Percentiles rank a stretch among this genome's conserved stretches.
phyloP scores from a whole-genome alignment of 2,329 filamentous ascomycete species.

The Exutisphaerella laricina region DNA sequence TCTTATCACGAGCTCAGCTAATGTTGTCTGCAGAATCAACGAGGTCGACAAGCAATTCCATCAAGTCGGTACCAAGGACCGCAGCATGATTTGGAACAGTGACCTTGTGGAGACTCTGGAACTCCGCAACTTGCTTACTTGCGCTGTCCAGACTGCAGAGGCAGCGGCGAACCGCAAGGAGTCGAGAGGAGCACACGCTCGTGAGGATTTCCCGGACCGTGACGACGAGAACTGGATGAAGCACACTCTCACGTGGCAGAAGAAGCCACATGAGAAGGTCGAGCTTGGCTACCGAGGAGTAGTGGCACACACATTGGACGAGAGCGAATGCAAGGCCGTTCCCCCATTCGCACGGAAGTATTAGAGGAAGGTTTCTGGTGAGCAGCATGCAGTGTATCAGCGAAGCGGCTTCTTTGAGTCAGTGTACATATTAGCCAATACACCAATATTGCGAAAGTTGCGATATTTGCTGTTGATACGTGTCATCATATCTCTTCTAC shows the following conservation, averaged over 20 bases:
- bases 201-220: constrained; percentile 93
- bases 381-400: constrained; percentile 15
- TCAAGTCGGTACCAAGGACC: constrained; percentile 91
- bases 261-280: constrained; percentile 78
- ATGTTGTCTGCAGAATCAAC: constrained; percentile 51
- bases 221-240: constrained; percentile 99
- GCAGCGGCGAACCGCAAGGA: constrained; percentile 93
- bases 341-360: constrained; percentile 95
- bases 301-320: constrained; percentile 76
- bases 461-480: not conserved
- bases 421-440: constrained; percentile 17
- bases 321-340: constrained; percentile 92
- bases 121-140: constrained; percentile 89
- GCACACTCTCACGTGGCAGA: constrained; percentile 96
- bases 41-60: constrained; percentile 75
- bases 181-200: constrained; percentile 92
- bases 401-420: constrained; percentile 14
- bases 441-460: not conserved
- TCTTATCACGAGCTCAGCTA: constrained; percentile 6
- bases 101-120: constrained; percentile 96
- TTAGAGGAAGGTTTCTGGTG: constrained; percentile 45
- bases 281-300: constrained; percentile 84
- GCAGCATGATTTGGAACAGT: constrained; percentile 99
- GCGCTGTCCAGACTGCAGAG: constrained; percentile 88
- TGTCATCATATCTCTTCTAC: too few relatives aligned